A percentile compares a stretch with the other conserved stretches of the same genome.
Conservation (phyloP, 1,284 basidiomycete genomes). For the Sanghuangporus weigelae region DNA sequence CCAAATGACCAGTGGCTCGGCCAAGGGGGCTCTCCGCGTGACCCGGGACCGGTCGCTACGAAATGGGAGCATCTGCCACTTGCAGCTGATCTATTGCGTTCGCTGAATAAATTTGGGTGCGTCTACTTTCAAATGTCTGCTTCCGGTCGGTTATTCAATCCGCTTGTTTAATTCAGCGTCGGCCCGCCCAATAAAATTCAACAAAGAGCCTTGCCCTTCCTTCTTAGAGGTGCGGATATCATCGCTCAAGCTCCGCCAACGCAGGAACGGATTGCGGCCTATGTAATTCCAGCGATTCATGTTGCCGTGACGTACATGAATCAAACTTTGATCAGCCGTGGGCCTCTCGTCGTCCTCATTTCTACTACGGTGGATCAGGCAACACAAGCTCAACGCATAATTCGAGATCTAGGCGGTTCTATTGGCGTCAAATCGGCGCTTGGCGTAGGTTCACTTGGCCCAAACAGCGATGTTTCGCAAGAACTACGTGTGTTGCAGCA, state of each 20-base stretch:
- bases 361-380: conserved; percentile 98
- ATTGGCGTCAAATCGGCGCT: conserved; percentile 87
- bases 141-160: conserved; percentile 17
- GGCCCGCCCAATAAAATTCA: conserved; percentile 99
- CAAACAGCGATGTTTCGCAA: conserved; percentile 60
- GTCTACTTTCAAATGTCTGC: conserved; percentile 26
- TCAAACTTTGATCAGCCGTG: conserved; percentile 53
- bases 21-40: conserved; percentile 45
- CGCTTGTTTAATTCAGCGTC: conserved; percentile 49
- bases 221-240: conserved; percentile 90
- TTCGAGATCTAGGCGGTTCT: conserved; percentile 87
- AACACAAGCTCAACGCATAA: conserved; percentile 96
- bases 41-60: conserved; percentile 80
- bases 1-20: conserved; percentile 50
- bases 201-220: conserved; percentile 91
- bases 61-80: conserved; percentile 96
- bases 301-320: conserved; percentile 64
- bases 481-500: conserved; percentile 84
- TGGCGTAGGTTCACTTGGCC: conserved; percentile 71
- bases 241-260: conserved; percentile 98
- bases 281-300: conserved; percentile 91
- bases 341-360: conserved; percentile 87
- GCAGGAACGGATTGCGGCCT: conserved; percentile 96
- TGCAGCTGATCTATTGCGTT: conserved; percentile 81
- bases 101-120: conserved; percentile 91